Percentiles rank a stretch among this genome's conserved stretches.
Conservation (phyloP, 225 moss, liverwort and hornwort genomes). For the Physcomitrium patens region DNA sequence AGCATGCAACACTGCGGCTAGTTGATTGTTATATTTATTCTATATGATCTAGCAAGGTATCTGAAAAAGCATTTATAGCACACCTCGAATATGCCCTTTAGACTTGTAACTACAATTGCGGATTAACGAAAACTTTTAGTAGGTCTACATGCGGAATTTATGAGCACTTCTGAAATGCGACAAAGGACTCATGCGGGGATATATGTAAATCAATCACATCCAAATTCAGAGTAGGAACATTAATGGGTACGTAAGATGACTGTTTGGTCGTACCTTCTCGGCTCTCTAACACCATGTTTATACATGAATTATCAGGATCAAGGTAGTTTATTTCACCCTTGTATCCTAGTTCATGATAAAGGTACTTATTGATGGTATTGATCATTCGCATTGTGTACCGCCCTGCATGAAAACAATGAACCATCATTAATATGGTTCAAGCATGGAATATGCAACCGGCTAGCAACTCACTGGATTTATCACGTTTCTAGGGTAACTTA, state of each 20-base stretch:
- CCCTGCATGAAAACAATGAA: slow-evolving; percentile 43
- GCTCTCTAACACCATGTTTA: slow-evolving; percentile 67
- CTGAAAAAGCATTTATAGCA: no score
- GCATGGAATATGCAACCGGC: background rate
- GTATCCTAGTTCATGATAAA: slow-evolving; percentile 48
- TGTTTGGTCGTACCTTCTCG: slow-evolving; percentile 54
- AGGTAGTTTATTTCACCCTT: slow-evolving; percentile 64
- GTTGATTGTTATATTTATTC: no score
- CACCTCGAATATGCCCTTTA: no score
- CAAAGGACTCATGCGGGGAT: no score
- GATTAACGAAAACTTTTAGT: no score
- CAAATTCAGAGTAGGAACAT: background rate
- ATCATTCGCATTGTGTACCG: slow-evolving; percentile 75
- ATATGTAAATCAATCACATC: background rate
- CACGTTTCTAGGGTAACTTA: background rate
- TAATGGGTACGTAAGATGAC: background rate
- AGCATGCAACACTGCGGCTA: no score
- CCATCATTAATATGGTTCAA: background rate
- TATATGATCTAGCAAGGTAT: no score
- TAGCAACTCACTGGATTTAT: background rate
- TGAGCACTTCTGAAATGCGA: no score
- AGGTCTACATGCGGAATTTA: no score
- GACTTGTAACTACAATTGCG: no score
- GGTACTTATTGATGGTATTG: slow-evolving; percentile 57
- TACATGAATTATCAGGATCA: slow-evolving; percentile 66